These are phyloP conservation scores for Termitomyces sp. DNA, from an alignment of 768 basidiomycete species.

Conservation along the genomic window DNA sequence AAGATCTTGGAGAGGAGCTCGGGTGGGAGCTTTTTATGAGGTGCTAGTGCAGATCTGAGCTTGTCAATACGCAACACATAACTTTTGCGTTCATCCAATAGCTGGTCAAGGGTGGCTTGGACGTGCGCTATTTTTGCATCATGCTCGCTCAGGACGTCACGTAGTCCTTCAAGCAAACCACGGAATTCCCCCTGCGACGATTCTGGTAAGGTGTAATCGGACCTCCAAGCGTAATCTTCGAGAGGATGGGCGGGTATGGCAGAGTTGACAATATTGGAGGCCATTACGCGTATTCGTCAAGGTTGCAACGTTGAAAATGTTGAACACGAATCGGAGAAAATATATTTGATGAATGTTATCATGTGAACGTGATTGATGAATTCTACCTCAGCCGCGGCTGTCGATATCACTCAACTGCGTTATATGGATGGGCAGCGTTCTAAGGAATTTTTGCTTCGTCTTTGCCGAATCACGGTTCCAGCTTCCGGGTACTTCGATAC, in stretches of 20 bases:
- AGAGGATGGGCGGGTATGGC: slow-evolving; percentile 1
- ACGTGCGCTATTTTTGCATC: background rate
- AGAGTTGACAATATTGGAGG: background rate
- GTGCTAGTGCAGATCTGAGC: slow-evolving; percentile 4
- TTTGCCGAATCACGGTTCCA: too few species aligned
- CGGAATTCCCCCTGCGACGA: background rate
- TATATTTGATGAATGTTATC: too few species aligned
- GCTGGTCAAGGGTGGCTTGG: background rate
- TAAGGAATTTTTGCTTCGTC: too few species aligned
- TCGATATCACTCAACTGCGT: too few species aligned
- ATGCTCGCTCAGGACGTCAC: background rate
- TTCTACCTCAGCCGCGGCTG: too few species aligned
- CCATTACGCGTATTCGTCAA: background rate
- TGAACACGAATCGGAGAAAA: too few species aligned
- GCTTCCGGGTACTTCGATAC: too few species aligned
- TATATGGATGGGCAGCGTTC: too few species aligned
- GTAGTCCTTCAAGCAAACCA: background rate
- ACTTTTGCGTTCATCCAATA: background rate
- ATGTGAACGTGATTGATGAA: too few species aligned
- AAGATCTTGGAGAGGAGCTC: slow-evolving; percentile 7
- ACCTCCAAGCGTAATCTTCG: slow-evolving; percentile 5
- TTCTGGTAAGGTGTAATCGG: background rate
- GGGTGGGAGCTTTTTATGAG: slow-evolving; percentile 8
- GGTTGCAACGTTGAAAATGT: background rate
- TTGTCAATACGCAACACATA: slow-evolving; percentile 2